These are phyloP conservation scores for Candida railenensis DNA, from an alignment of 805 yeast species.

Conservation along the genomic window DNA sequence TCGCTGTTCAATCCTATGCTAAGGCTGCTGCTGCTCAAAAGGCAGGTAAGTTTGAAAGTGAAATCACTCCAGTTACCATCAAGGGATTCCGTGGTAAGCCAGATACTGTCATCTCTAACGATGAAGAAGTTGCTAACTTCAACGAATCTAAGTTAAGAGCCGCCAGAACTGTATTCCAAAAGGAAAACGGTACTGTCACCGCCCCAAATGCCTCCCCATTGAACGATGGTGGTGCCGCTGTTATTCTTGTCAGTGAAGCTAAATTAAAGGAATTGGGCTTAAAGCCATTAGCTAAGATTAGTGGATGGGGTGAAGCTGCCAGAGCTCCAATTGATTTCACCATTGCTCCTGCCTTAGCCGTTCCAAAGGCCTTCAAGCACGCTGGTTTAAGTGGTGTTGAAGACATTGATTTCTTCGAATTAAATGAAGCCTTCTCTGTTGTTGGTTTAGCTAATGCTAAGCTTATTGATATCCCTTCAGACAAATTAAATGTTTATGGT, in stretches of 20 bases:
- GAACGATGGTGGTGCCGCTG: conserved; percentile 98
- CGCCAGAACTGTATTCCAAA: conserved; percentile 94
- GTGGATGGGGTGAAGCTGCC: conserved; percentile 99
- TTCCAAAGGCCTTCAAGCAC: conserved; percentile 92
- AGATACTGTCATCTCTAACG: conserved; percentile 64
- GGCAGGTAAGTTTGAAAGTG: conserved; percentile 76
- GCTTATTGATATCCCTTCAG: conserved; percentile 57
- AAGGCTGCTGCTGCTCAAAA: conserved; percentile 82
- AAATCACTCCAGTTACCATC: conserved; percentile 84
- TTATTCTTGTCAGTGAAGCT: conserved; percentile 78
- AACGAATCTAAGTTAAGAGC: conserved; percentile 72
- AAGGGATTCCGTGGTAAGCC: conserved; percentile 91
- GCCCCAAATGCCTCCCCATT: conserved; percentile 96
- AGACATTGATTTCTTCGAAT: conserved; percentile 87
- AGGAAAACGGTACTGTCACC: conserved; percentile 92
- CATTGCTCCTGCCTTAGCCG: conserved; percentile 91
- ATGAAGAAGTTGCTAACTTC: conserved; percentile 81
- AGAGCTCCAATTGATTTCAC: conserved; percentile 94
- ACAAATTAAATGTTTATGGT: conserved; percentile 84
- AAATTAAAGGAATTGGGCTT: conserved; percentile 84
- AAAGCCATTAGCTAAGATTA: conserved; percentile 84
- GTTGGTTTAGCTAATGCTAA: conserved; percentile 90
- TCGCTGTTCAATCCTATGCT: conserved; percentile 79
- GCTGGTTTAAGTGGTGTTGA: conserved; percentile 53
- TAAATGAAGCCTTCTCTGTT: conserved; percentile 97